Evolutionary conservation across 2,329 filamentous ascomycete species (phyloP), one percentile per base, ranked within the genome.

Genomic region (Dendrostoma leiphaemia): DNA sequence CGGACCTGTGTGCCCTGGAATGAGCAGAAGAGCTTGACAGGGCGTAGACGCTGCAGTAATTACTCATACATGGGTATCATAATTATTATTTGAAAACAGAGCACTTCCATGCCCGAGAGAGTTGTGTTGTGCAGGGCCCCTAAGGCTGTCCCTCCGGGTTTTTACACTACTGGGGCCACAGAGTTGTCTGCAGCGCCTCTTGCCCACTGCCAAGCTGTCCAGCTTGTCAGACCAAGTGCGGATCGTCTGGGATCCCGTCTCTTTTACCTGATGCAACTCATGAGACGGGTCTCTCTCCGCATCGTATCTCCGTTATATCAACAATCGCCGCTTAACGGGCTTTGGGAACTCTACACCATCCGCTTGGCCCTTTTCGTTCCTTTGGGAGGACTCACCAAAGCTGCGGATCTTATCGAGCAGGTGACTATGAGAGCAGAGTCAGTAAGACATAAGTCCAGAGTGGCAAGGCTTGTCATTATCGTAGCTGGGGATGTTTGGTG

Each of bases 351-450:
- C 38, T 3, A 64, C 50, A 24, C 67, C 71, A 44, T 74, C 64
- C 17, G 74, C 31, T 3, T 59, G 46, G 5, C 63, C 59, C 52
- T 70, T 67, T 23, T 71, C 65, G 15, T 63, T 62, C 29, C 62
- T 59, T 49, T 69, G 62, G 1, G 68, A 63, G 47, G 67, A 72
- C 48, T 74, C 74, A 50, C 73, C 74, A 52, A 81, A 62, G 12
- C 65, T 69, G 55, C 77, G 77, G 55, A 83, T 74, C 57, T 81
- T 82, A 12, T 80, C 77, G 51, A 83, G 74, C n/a, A 83, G 69
- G 61, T 83, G 75, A 66, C 79, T 82, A 62, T 55, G 19, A 28
- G 23, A 9, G 29, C 21, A 51, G 51, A 8, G 56, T 51, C 28
- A 19, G 63, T 74, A 64, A 74, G 69, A 61, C 59, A 68, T 65